phyloP scores from a whole-genome alignment of 2,329 filamentous ascomycete species.

The Ophidiomyces ophidiicola region DNA sequence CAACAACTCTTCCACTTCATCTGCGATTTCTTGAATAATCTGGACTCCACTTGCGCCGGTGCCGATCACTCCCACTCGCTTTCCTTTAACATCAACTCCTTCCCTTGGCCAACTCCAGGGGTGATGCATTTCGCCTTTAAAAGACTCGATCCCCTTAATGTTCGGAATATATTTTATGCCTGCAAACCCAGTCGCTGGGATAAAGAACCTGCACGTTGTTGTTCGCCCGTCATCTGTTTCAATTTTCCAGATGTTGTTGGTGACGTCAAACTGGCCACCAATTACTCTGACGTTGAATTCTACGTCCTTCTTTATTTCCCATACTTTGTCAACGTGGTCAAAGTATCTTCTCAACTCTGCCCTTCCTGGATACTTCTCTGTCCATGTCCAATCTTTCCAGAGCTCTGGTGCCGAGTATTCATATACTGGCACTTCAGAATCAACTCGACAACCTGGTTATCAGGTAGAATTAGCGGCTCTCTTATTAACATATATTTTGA shows the following conservation, averaged over 20 bases:
- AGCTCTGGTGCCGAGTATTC: constrained; percentile 42
- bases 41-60: constrained; percentile 55
- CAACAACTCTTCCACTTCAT: constrained; percentile 40
- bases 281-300: constrained; percentile 36
- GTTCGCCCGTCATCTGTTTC: constrained; percentile 31
- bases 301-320: constrained; percentile 35
- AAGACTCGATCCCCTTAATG: constrained; percentile 31
- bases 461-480: neutral
- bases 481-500: neutral
- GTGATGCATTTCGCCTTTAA: constrained; percentile 49
- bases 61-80: constrained; percentile 51
- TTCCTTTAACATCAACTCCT: constrained; percentile 45
- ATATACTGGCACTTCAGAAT: constrained; percentile 44
- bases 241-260: constrained; percentile 33
- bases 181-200: constrained; percentile 38
- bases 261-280: constrained; percentile 31
- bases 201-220: constrained; percentile 34
- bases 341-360: constrained; percentile 38
- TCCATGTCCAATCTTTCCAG: constrained; percentile 38
- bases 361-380: constrained; percentile 21
- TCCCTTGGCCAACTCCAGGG: constrained; percentile 50
- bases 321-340: constrained; percentile 34
- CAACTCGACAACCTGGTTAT: constrained; percentile 38
- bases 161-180: constrained; percentile 35
- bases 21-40: constrained; percentile 48